Evolutionary conservation across 305 asterid genomes (phyloP).

Genomic region (Fraxinus angustifolia): DNA sequence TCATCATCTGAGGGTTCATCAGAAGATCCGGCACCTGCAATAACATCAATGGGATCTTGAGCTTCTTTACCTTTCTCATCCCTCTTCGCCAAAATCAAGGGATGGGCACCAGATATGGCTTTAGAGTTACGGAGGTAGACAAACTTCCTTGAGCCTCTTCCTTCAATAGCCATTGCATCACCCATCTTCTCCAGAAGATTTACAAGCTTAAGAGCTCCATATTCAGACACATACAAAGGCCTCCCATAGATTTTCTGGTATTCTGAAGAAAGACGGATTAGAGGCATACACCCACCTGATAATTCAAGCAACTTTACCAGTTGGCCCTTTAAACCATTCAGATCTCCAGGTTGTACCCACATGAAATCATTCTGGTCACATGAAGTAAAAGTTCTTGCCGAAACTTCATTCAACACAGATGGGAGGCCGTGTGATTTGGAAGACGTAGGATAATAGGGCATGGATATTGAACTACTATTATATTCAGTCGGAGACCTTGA

Average conservation of each 20-base stretch:
- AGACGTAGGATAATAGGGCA: slow-evolving; percentile 35
- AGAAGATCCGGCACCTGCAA: slow-evolving; percentile 46
- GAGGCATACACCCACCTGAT: slow-evolving; percentile 65
- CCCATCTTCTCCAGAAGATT: slow-evolving; percentile 70
- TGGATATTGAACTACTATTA: slow-evolving; percentile 30
- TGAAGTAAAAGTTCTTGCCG: slow-evolving; percentile 30
- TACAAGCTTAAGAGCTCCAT: slow-evolving; percentile 65
- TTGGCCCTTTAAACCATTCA: slow-evolving; percentile 76
- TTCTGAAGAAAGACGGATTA: slow-evolving; percentile 61
- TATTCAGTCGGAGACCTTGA: slow-evolving; percentile 55
- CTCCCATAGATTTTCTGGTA: slow-evolving; percentile 66
- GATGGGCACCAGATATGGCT: slow-evolving; percentile 18
- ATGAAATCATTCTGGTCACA: slow-evolving; percentile 39
- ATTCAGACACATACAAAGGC: slow-evolving; percentile 72
- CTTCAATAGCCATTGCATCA: slow-evolving; percentile 48
- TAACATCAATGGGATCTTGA: slow-evolving; percentile 31
- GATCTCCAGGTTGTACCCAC: slow-evolving; percentile 89
- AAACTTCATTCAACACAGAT: slow-evolving; percentile 38
- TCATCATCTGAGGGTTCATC: slow-evolving; percentile 77
- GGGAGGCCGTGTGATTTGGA: slow-evolving; percentile 43
- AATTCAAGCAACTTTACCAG: slow-evolving; percentile 67
- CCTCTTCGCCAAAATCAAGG: slow-evolving; percentile 37
- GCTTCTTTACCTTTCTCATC: slow-evolving; percentile 50
- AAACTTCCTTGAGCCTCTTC: slow-evolving; percentile 50
- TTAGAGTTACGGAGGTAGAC: slow-evolving; percentile 40